Evolutionary conservation across 192 early-diverging fungal species (phyloP), one percentile per base, ranked within the genome.

Genomic region (Phycomyces nitens): DNA sequence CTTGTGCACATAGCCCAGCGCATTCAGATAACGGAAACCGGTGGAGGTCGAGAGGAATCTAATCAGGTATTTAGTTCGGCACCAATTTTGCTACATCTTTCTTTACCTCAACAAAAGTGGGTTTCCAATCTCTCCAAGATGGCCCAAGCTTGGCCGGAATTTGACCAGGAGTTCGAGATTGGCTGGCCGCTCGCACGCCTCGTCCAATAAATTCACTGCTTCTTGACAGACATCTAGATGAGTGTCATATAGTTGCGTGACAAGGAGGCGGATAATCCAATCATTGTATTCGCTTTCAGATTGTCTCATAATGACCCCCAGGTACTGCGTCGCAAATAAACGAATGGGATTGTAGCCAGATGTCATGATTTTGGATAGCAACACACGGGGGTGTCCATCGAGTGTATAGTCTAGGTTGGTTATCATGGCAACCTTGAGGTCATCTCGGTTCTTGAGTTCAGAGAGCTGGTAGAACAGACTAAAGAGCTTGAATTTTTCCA

Each of bases 361-460:
- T 2, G 90, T 90, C 85, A 93, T 88, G 14, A 94, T 74, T 68
- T 94, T 94, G 26, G 88, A 89, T 4, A 94, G 64, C 4, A 94
- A 75, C 5, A 92, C 81, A 7, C 92, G 80, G 0, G 89, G 82
- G 71, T 94, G 92, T 0, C 89, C 90, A 60, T 94, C 90, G 81
- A 83, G 60, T 43, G 75, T 79, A 68, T 92, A 94, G 61, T 94
- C 88, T 63, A 91, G 73, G 39, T 80, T 85, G 1, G 77, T 80
- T 26, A 94, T 84, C 23, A 93, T 82, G 5, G 82, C 77, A 59
- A 85, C 89, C 8, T 88, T 83, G 4, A 94, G 67, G 68, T 94
- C 92, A 54, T 92, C 88, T 22, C 92, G 82, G 56, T 84, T 85
- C 53, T 81, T 79, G 7, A 94, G 69, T 58, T 93, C 92, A 21